These are phyloP conservation scores for Chrysoporthe austroafricana DNA, from an alignment of 2,329 filamentous ascomycete species.

Conservation along the genomic window DNA sequence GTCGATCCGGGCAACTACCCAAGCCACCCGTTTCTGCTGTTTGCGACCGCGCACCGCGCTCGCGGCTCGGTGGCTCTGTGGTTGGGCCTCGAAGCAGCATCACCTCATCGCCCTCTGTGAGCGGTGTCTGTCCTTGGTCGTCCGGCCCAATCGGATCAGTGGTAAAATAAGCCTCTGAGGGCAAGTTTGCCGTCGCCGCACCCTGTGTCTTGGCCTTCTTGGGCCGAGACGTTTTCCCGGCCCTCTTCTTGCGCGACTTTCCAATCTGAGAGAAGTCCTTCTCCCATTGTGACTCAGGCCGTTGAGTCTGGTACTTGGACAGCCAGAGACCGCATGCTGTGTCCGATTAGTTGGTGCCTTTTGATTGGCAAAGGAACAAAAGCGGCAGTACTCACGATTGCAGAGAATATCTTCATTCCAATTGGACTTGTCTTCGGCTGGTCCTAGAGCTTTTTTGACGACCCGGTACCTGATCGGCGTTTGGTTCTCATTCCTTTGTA, in stretches of 20 bases:
- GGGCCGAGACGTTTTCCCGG: conserved; percentile 45
- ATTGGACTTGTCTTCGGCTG: conserved; percentile 63
- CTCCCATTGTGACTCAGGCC: conserved; percentile 83
- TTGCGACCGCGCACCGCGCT: conserved; percentile 35
- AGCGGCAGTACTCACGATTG: conserved; percentile 68
- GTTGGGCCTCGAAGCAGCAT: conserved; percentile 29
- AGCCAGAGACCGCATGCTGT: conserved; percentile 91
- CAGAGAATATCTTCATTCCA: conserved; percentile 81
- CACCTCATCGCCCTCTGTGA: conserved; percentile 31
- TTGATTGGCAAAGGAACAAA: conserved; percentile 2
- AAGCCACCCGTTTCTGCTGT: conserved; percentile 22
- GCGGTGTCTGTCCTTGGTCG: conserved; percentile 40
- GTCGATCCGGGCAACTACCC: conserved; percentile 36
- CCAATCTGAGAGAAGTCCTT: conserved; percentile 59
- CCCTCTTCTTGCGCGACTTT: conserved; percentile 55
- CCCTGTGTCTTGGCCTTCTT: conserved; percentile 56
- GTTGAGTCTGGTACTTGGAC: conserved; percentile 82
- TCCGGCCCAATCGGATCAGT: conserved; percentile 57
- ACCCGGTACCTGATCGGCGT: conserved; percentile 71
- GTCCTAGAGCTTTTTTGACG: conserved; percentile 72
- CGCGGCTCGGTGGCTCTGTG: conserved; percentile 29
- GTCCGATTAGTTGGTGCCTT: conserved; percentile 35
- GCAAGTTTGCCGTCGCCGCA: conserved; percentile 48
- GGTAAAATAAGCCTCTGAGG: conserved; percentile 58
- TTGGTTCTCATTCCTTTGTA: conserved; percentile 65